Conservation (phyloP, 116 monocot genomes). For the Phalaenopsis hybrid region DNA sequence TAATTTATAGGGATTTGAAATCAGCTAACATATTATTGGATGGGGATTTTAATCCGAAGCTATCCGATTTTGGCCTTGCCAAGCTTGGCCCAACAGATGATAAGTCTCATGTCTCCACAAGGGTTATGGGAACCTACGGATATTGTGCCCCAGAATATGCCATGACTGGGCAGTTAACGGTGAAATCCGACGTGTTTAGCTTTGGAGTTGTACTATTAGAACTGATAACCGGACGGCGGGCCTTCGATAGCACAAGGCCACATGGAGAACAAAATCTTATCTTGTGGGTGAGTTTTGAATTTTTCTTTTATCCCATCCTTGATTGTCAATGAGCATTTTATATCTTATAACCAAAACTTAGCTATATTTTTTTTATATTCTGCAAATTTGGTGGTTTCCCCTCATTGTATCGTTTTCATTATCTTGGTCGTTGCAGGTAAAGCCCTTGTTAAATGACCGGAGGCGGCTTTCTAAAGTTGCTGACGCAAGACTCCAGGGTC, state of each 20-base stretch:
- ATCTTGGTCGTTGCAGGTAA: constrained; percentile 10
- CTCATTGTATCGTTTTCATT: neutral
- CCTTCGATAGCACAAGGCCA: constrained; percentile 2
- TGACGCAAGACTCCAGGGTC: constrained; percentile 14
- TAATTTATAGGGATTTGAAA: constrained; percentile 17
- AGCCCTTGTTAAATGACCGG: constrained; percentile 22
- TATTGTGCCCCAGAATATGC: constrained; percentile 22
- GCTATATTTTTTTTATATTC: no score
- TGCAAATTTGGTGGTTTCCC: no score
- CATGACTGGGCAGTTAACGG: constrained; percentile 14
- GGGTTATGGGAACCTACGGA: constrained; percentile 18
- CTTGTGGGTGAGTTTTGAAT: constrained; percentile 6
- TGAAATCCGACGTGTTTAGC: constrained; percentile 16
- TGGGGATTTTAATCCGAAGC: constrained; percentile 11
- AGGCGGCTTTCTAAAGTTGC: constrained; percentile 15
- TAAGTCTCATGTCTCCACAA: constrained; percentile 12
- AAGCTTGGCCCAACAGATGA: constrained; percentile 15
- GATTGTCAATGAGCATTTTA: neutral
- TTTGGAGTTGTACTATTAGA: constrained; percentile 17
- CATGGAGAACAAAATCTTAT: constrained; percentile 15
- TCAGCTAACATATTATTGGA: constrained; percentile 18
- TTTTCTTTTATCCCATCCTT: neutral
- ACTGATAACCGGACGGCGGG: constrained; percentile 15
- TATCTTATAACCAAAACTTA: no score
- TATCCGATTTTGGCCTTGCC: constrained; percentile 19